Conservation (phyloP, 345 rosid species). For the Barbarea vulgaris region DNA sequence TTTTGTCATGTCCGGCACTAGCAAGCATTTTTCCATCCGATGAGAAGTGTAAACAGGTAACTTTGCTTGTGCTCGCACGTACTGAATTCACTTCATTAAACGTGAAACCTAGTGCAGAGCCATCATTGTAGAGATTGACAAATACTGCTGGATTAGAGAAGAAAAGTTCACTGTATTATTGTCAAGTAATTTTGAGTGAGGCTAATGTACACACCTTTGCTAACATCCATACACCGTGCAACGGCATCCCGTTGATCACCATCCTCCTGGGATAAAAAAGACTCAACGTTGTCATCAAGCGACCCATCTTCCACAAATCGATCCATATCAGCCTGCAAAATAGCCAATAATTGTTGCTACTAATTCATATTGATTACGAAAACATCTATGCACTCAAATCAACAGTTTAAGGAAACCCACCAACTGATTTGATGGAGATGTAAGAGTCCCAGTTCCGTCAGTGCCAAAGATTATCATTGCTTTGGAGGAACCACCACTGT, state of each 20-base stretch:
- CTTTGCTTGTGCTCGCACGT: slow-evolving; percentile 82
- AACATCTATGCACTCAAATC: slow-evolving; percentile 1
- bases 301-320: slow-evolving; percentile 94
- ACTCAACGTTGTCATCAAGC: slow-evolving; percentile 93
- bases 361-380: neutral
- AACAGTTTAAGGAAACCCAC: slow-evolving; percentile 50
- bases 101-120: slow-evolving; percentile 57
- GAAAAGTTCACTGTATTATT: slow-evolving; percentile 4
- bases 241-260: slow-evolving; percentile 77
- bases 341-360: neutral
- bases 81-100: slow-evolving; percentile 70
- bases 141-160: slow-evolving; percentile 16
- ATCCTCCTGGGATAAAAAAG: slow-evolving; percentile 92
- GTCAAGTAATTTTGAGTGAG: slow-evolving; percentile 10
- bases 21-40: slow-evolving; percentile 97
- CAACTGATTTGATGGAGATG: slow-evolving; percentile 91
- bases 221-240: slow-evolving; percentile 85
- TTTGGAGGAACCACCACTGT: slow-evolving; percentile 82
- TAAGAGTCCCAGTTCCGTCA: slow-evolving; percentile 83
- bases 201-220: slow-evolving; percentile 43
- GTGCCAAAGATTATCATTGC: slow-evolving; percentile 66
- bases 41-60: slow-evolving; percentile 88
- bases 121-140: slow-evolving; percentile 27
- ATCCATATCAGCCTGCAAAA: slow-evolving; percentile 93
- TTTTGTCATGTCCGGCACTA: slow-evolving; percentile 97